Conservation (phyloP, 2,329 filamentous ascomycete genomes). For the Ophiocordyceps camponoti-rufipedis region DNA sequence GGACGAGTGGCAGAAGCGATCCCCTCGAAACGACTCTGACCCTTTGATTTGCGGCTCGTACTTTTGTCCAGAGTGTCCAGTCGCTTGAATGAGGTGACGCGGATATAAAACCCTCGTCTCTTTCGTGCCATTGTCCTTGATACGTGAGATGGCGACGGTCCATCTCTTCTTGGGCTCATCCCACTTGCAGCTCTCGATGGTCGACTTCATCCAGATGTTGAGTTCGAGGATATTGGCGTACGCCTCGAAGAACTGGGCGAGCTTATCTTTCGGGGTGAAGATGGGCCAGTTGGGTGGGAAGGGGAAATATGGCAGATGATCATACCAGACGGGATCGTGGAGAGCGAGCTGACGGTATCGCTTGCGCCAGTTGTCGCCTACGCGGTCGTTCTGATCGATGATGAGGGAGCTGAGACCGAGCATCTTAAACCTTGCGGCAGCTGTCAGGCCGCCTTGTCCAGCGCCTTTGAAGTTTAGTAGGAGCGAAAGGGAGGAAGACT, state of each 20-base stretch:
- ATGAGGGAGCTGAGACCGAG: conserved; percentile 35
- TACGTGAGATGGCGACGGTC: conserved; percentile 35
- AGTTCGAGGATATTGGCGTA: conserved; percentile 49
- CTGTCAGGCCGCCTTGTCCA: conserved; percentile 40
- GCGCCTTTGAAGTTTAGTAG: conserved; percentile 18
- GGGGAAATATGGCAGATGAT: conserved; percentile 42
- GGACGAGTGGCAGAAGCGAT: conserved; percentile 42
- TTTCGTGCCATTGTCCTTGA: conserved; percentile 24
- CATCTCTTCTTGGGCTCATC: conserved; percentile 30
- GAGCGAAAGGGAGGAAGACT: no score
- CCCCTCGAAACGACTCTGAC: conserved; percentile 36
- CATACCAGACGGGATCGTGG: conserved; percentile 47
- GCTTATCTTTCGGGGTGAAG: conserved; percentile 55
- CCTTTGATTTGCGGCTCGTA: conserved; percentile 40
- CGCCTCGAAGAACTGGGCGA: conserved; percentile 48
- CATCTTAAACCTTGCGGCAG: conserved; percentile 40
- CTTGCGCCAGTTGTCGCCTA: conserved; percentile 47
- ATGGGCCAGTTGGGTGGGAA: conserved; percentile 50
- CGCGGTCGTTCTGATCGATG: conserved; percentile 36
- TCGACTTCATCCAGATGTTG: conserved; percentile 44
- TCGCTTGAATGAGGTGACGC: conserved; percentile 46
- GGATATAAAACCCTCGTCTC: conserved; percentile 39
- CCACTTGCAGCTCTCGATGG: conserved; percentile 27
- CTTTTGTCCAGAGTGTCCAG: conserved; percentile 50
- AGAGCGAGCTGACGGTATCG: conserved; percentile 47